Base-by-base conservation (phyloP, 2,329 filamentous ascomycete species). In the Thermomyces lanuginosus region DNA sequence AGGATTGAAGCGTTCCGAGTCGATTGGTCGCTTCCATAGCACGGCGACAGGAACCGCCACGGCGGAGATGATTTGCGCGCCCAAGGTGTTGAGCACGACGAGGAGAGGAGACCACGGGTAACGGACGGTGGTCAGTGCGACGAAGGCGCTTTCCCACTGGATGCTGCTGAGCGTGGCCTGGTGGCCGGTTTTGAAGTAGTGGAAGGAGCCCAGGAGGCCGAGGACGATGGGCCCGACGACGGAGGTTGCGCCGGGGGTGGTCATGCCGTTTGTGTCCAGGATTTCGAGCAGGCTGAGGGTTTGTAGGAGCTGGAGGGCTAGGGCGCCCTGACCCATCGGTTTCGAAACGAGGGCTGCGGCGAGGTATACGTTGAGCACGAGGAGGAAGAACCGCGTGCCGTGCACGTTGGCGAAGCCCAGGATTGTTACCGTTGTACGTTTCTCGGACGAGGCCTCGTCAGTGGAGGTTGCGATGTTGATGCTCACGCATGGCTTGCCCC, bases 111-210 rank as follows among this genome's bases (percentile, higher is more conserved):
- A 78, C 79, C 80, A 93, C 1, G 89, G 89, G 54, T 98, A 93
- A 31, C 70, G 69, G 36, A 98, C 70, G 4, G 69, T 71, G 32
- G 76, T 72, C 5, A 95, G 65, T 0, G 86, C 79, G 38, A 98
- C 80, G 55, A 98, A 98, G 3, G 83, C 86, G 11, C 72, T 70
- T 56, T 98, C 89, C 89, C 89, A 98, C 47, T 98, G 89, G 45
- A 98, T 86, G 38, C 73, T 80, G 39, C 75, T 69, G 13, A 92
- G 66, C 0, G 74, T 77, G 8, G 86, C 86, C 55, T 95, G 86
- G 53, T 98, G 89, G 34, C 89, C 89, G 0, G 89, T 98, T 48
- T 92, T 93, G 70, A 98, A 98, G 61, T 75, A 98, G 60, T 93
- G 76, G 54, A 86, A 92, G 43, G 78, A 82, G 33, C 84, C 89